phyloP scores from a whole-genome alignment of 78 protist species.

The Paulinella micropora region DNA sequence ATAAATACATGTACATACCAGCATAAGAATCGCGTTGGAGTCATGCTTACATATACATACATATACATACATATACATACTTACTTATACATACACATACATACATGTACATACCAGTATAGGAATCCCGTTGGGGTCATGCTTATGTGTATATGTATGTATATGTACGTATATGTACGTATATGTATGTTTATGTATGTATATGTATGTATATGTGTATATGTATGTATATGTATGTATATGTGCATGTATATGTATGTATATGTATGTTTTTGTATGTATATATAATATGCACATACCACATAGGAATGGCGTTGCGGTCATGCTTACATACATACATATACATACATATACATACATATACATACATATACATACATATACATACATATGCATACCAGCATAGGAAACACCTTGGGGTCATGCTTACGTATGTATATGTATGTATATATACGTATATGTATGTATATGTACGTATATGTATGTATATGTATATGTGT shows the following conservation, averaged over 20 bases:
- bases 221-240: background rate
- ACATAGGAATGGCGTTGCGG: background rate
- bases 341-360: background rate
- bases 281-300: too few species aligned
- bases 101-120: background rate
- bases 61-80: background rate
- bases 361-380: background rate
- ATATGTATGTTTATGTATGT: background rate
- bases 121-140: background rate
- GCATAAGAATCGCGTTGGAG: too few species aligned
- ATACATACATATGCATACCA: background rate
- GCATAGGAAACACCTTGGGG: background rate
- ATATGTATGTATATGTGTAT: background rate
- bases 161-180: background rate
- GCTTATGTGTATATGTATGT: background rate
- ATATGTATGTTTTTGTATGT: background rate
- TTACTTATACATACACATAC: background rate
- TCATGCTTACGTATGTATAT: background rate
- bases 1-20: background rate
- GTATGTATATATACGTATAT: background rate
- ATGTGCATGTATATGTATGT: background rate
- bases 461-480: background rate
- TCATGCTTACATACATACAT: background rate
- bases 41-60: background rate
- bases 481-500: background rate